A percentile compares a stretch with the other conserved stretches of the same genome.
These are phyloP conservation scores for Senna tora DNA, from an alignment of 306 rosid genomes.

Conservation along the genomic window DNA sequence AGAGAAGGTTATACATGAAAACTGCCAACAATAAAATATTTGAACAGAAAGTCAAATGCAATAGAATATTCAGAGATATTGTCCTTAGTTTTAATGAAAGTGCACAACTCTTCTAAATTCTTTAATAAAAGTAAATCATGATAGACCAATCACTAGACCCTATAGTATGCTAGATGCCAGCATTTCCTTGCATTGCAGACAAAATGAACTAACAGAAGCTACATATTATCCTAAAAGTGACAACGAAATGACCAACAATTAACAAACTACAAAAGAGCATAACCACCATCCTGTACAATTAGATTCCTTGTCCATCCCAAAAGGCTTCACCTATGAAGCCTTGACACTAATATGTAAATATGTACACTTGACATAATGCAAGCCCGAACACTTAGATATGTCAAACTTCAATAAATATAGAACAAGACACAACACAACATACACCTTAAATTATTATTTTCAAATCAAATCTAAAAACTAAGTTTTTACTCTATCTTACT, in stretches of 20 bases:
- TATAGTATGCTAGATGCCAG: not conserved
- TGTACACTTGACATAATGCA: too few relatives aligned
- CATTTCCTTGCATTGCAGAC: not conserved
- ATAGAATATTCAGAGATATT: not conserved
- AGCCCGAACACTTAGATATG: too few relatives aligned
- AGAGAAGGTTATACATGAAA: not conserved
- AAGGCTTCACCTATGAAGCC: too few relatives aligned
- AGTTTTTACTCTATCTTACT: too few relatives aligned
- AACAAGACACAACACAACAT: too few relatives aligned
- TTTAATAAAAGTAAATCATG: not conserved
- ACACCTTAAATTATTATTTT: too few relatives aligned
- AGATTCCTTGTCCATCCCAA: not conserved
- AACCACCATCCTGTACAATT: conserved; percentile 16
- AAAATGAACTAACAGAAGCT: not conserved
- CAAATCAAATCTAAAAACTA: too few relatives aligned
- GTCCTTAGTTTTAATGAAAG: conserved; percentile 1
- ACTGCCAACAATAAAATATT: conserved; percentile 1
- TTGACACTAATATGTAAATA: too few relatives aligned
- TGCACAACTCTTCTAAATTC: conserved; percentile 14
- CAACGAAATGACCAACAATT: not conserved
- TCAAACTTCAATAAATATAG: too few relatives aligned
- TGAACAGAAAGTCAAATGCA: not conserved
- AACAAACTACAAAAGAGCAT: not conserved
- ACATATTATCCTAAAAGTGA: conserved; percentile 4
- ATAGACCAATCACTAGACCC: not conserved